phyloP scores from a whole-genome alignment of 2,329 filamentous ascomycete genomes.

The Fusarium sp. region DNA sequence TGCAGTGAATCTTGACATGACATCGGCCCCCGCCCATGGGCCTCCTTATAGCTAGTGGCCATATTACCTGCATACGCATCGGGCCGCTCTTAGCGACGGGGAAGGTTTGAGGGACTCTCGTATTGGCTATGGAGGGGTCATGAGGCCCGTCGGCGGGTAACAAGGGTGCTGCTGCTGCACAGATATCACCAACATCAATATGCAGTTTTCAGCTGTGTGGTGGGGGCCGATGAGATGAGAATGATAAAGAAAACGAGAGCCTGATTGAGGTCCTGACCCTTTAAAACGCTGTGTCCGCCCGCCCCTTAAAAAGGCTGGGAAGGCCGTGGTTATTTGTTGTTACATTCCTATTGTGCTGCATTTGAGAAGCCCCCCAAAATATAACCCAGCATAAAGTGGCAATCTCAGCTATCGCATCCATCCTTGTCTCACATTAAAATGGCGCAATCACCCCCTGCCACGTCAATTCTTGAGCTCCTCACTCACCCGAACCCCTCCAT shows the following conservation, averaged over 20 bases:
- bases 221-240: neutral
- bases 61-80: neutral
- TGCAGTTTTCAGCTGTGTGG: neutral
- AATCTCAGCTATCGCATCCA: neutral
- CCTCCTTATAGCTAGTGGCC: constrained; percentile 1
- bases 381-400: neutral
- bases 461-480: constrained; percentile 26
- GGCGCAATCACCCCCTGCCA: neutral
- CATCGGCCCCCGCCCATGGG: neutral
- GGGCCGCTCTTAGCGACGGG: neutral
- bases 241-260: neutral
- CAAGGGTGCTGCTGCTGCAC: neutral
- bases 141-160: neutral
- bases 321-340: no score
- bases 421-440: constrained; percentile 10
- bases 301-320: no score
- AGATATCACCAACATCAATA: constrained; percentile 18
- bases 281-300: no score
- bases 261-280: neutral
- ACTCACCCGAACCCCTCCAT: constrained; percentile 20
- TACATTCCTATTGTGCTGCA: neutral
- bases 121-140: neutral
- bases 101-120: neutral
- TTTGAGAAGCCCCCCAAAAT: no score
- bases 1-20: neutral